A percentile compares a stretch with the other conserved stretches of the same genome.
Conservation (phyloP, 371 early-diverging fungal genomes). For the Lichtheimia corymbifera region DNA sequence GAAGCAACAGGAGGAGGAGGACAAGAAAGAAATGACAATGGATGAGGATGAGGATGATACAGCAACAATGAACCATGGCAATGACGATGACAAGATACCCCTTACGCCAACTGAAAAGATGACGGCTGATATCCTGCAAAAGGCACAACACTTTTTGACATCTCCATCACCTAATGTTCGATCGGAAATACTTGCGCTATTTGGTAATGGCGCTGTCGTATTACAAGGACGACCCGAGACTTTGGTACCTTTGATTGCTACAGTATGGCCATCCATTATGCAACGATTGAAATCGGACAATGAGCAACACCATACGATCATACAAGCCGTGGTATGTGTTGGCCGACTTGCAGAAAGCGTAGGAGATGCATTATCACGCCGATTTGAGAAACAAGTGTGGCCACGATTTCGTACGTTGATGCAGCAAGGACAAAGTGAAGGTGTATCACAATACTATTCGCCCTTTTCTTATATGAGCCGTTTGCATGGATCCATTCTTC, state of each 20-base stretch:
- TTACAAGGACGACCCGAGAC: slow-evolving; percentile 30
- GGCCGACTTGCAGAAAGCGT: slow-evolving; percentile 32
- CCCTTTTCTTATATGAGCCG: slow-evolving; percentile 36
- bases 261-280: slow-evolving; percentile 55
- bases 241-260: slow-evolving; percentile 52
- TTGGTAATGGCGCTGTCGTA: slow-evolving; percentile 37
- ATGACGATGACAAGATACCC: slow-evolving; percentile 15
- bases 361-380: slow-evolving; percentile 50
- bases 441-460: slow-evolving; percentile 26
- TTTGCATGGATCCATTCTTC: slow-evolving; percentile 32
- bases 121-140: slow-evolving; percentile 43
- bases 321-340: slow-evolving; percentile 45
- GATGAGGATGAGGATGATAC: slow-evolving; percentile 2
- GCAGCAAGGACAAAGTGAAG: slow-evolving; percentile 10
- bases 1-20: slow-evolving; percentile 15
- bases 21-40: slow-evolving; percentile 6
- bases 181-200: slow-evolving; percentile 41
- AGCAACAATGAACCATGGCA: not conserved
- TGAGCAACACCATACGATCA: slow-evolving; percentile 48
- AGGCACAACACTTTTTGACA: slow-evolving; percentile 52
- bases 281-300: slow-evolving; percentile 45
- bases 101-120: slow-evolving; percentile 37
- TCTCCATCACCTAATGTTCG: slow-evolving; percentile 55
- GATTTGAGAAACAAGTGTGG: slow-evolving; percentile 54
- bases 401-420: slow-evolving; percentile 41